These are phyloP conservation scores for Lyophyllum semitale DNA, from an alignment of 768 basidiomycete genomes.

Conservation along the genomic window DNA sequence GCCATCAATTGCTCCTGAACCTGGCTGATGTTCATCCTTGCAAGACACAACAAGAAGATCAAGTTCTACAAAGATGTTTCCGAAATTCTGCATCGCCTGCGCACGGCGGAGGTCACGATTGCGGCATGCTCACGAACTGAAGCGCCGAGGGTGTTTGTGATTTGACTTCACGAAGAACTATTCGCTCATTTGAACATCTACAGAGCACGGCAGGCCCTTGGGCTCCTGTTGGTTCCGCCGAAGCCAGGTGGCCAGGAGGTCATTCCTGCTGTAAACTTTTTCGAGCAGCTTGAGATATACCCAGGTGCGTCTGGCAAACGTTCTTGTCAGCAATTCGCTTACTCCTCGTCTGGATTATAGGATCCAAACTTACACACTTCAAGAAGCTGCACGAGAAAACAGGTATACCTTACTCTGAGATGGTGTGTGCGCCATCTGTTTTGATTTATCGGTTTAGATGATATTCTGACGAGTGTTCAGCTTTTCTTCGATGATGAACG, in stretches of 20 bases:
- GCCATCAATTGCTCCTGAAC: not conserved
- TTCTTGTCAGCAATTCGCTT: not conserved
- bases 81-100: conserved; percentile 63
- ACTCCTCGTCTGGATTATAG: conserved; percentile 27
- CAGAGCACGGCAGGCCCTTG: conserved; percentile 80
- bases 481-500: conserved; percentile 75
- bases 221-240: conserved; percentile 55
- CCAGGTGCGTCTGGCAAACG: conserved; percentile 43
- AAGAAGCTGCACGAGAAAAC: conserved; percentile 71
- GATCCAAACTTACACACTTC: conserved; percentile 85
- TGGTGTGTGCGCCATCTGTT: conserved; percentile 47
- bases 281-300: conserved; percentile 76
- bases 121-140: conserved; percentile 77
- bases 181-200: not conserved
- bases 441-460: not conserved
- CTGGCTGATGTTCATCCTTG: conserved; percentile 6
- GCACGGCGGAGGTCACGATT: conserved; percentile 48
- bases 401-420: conserved; percentile 76
- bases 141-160: conserved; percentile 66
- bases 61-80: conserved; percentile 81
- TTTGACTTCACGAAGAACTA: not conserved
- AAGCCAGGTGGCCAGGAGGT: conserved; percentile 27
- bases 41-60: conserved; percentile 56
- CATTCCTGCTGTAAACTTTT: conserved; percentile 57
- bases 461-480: conserved; percentile 26